phyloP scores from a whole-genome alignment of 345 rosid species.

The Stellera chamaejasme region DNA sequence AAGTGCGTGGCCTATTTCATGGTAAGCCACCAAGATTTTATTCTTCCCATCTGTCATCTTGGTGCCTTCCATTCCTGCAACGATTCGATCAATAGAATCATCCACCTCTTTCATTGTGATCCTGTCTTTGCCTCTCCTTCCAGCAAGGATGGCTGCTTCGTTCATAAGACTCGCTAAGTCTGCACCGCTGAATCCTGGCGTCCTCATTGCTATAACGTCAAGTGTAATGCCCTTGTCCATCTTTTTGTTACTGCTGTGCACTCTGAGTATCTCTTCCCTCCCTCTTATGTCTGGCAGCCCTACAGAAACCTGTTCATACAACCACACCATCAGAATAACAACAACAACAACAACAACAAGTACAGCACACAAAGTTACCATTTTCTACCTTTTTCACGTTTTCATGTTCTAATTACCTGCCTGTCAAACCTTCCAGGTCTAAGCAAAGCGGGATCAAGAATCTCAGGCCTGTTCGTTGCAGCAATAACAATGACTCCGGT shows the following conservation, averaged over 20 bases:
- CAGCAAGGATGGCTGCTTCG: constrained; percentile 75
- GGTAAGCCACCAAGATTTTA: constrained; percentile 63
- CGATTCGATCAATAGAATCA: constrained; percentile 58
- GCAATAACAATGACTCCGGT: constrained; percentile 66
- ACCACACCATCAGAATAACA: not conserved
- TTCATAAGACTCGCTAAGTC: constrained; percentile 79
- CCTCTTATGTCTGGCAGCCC: constrained; percentile 67
- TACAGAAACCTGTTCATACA: constrained; percentile 40
- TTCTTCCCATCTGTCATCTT: constrained; percentile 66
- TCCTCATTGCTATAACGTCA: constrained; percentile 53
- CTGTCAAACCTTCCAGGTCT: constrained; percentile 79
- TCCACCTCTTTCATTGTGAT: constrained; percentile 53
- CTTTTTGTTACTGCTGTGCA: constrained; percentile 63
- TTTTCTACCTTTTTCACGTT: too few species aligned
- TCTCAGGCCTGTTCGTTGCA: constrained; percentile 74
- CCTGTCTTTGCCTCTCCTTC: constrained; percentile 55
- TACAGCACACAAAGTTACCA: too few species aligned
- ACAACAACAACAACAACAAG: not conserved
- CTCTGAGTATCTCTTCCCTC: constrained; percentile 67
- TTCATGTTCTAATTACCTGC: constrained; percentile 25
- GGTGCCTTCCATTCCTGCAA: constrained; percentile 75
- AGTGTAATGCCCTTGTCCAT: constrained; percentile 49
- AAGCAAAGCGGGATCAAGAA: constrained; percentile 68
- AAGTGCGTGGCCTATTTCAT: constrained; percentile 68
- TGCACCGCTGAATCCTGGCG: constrained; percentile 81